phyloP scores from a whole-genome alignment of 495 filamentous ascomycete species.

The Trichoderma virens region DNA sequence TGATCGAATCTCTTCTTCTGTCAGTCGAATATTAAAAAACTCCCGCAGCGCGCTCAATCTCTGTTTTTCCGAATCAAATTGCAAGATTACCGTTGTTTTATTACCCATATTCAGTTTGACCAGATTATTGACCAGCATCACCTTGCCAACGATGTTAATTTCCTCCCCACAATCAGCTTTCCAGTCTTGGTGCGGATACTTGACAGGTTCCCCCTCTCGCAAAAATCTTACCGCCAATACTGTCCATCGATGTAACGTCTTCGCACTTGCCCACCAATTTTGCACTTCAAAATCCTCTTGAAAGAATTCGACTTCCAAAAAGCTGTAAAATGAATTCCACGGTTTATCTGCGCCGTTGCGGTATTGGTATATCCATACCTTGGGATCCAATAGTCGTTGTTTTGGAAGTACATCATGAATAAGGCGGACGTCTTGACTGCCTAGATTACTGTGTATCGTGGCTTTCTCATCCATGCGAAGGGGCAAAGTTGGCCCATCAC shows the following conservation, averaged over 20 bases:
- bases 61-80: constrained; percentile 43
- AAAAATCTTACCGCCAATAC: constrained; percentile 53
- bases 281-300: constrained; percentile 54
- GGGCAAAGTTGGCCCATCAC: constrained; percentile 49
- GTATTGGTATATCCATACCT: no score
- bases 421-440: no score
- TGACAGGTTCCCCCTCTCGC: constrained; percentile 23
- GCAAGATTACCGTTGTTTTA: constrained; percentile 42
- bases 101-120: constrained; percentile 55
- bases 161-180: constrained; percentile 13
- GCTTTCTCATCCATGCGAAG: constrained; percentile 39
- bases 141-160: constrained; percentile 46
- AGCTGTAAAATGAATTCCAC: constrained; percentile 56
- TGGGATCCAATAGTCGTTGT: no score
- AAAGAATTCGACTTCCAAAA: constrained; percentile 54
- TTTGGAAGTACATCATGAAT: no score
- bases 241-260: constrained; percentile 40
- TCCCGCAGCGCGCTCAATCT: constrained; percentile 42
- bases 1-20: constrained; percentile 40
- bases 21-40: constrained; percentile 50
- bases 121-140: constrained; percentile 48
- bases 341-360: constrained; percentile 24
- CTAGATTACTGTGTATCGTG: no score
- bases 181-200: not conserved
- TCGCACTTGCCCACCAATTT: constrained; percentile 41